phyloP scores from a whole-genome alignment of 2,329 filamentous ascomycete species.

The Pseudocercospora crystallina region DNA sequence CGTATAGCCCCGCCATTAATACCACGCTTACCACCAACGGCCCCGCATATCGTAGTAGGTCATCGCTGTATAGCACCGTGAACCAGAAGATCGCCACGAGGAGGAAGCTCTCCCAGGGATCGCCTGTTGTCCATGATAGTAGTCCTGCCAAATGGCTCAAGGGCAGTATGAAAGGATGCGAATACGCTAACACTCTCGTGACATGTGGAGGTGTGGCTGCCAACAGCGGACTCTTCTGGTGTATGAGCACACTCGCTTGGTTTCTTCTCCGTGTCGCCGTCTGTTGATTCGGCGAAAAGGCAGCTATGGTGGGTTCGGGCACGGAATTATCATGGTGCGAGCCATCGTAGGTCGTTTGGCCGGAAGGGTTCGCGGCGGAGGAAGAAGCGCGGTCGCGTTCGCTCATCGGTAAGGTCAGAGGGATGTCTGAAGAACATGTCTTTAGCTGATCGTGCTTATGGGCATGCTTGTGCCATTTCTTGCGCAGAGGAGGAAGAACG shows the following conservation, averaged over 20 bases:
- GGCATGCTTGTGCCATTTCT: not conserved
- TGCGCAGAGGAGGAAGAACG: not conserved
- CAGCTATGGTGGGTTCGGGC: constrained; percentile 71
- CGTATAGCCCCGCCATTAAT: constrained; percentile 90
- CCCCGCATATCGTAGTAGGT: constrained; percentile 75
- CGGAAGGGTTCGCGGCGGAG: too few species aligned
- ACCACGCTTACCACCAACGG: constrained; percentile 77
- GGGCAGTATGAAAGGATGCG: constrained; percentile 87
- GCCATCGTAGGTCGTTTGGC: constrained; percentile 11
- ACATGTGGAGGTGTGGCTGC: constrained; percentile 93
- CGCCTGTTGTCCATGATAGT: constrained; percentile 88
- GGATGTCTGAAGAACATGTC: constrained; percentile 19
- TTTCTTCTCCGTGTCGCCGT: constrained; percentile 21
- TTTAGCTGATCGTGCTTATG: too few species aligned
- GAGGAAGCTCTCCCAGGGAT: constrained; percentile 96
- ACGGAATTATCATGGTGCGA: constrained; percentile 17
- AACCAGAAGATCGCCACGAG: constrained; percentile 85
- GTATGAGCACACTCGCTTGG: constrained; percentile 68
- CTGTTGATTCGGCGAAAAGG: constrained; percentile 86
- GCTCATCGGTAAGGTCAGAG: constrained; percentile 26
- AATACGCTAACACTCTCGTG: constrained; percentile 90
- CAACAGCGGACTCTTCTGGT: constrained; percentile 91
- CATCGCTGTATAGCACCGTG: constrained; percentile 79
- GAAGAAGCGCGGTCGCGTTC: constrained; percentile 15
- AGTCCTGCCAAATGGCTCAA: constrained; percentile 83